These are phyloP conservation scores for Phaseolus coccineus DNA, from an alignment of 331 rosid species.

Conservation along the genomic window DNA sequence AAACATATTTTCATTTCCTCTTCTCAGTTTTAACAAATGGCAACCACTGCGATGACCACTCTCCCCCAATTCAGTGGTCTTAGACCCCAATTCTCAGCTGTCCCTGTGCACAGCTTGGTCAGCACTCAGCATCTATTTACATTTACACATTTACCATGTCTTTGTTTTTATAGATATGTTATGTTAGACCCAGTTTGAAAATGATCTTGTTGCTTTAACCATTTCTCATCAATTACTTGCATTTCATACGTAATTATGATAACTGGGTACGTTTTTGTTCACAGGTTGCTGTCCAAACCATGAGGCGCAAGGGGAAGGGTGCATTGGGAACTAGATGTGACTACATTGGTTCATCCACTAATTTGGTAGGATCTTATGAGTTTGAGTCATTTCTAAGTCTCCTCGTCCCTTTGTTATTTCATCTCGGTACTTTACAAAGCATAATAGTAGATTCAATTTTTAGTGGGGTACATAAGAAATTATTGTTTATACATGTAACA, in stretches of 20 bases:
- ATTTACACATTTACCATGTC: not conserved
- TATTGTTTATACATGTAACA: not conserved
- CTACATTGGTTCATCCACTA: conserved; percentile 88
- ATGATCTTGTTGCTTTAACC: not conserved
- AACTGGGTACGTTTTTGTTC: not conserved
- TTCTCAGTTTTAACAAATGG: conserved; percentile 56
- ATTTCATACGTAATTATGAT: not conserved
- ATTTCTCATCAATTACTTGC: not conserved
- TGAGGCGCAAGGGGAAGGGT: conserved; percentile 77
- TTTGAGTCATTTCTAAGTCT: not conserved
- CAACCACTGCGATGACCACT: conserved; percentile 65
- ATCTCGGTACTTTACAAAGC: not conserved
- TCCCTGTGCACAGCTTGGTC: conserved; percentile 73
- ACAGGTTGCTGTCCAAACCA: conserved; percentile 72
- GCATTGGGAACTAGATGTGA: conserved; percentile 88
- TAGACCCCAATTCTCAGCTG: conserved; percentile 58
- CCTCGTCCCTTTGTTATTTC: not conserved
- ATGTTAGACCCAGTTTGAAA: not conserved
- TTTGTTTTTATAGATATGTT: not conserved
- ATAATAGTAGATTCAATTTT: not conserved
- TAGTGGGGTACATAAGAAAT: not conserved
- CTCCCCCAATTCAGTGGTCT: conserved; percentile 89
- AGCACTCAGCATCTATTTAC: conserved; percentile 28
- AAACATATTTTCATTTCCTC: conserved; percentile 26
- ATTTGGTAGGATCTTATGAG: conserved; percentile 60